Base-by-base conservation (phyloP, 176 grass and related monocot species). In the Metroxylon sagu region DNA sequence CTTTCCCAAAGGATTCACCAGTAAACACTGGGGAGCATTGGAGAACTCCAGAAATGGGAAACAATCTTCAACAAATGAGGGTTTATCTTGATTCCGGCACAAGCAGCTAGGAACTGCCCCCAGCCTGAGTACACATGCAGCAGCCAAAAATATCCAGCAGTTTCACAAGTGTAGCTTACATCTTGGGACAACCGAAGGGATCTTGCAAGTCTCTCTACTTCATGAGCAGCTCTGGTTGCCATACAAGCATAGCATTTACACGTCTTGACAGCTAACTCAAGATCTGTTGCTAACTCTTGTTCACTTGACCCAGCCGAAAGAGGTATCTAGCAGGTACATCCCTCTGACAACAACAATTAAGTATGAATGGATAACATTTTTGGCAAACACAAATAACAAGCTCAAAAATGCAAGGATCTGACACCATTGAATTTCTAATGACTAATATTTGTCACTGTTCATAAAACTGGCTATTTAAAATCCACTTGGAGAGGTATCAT, bases 301-400 rank as follows among this genome's bases (percentile, higher is more conserved):
- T 97, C 93, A n/a, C 93, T 58, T 97, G 87, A 88, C 87, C 93
- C 64, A 97, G 80, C 55, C 93, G 83, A 68, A 97, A 87, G 74
- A 97, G 87, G 70, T 97, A 97, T 75, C 93, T 88, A 60, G 93
- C 93, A 56, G 93, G 93, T 51, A 97, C 93, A 80, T 97, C 93
- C 71, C 87, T 97, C 93, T 92, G 72, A 68, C 57, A 78, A 23
- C 30, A 73, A 69, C 26, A 70, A 65, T 3, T 21, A 27, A 60
- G 48, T 70, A 52, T 62, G 49, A 62, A 25, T 8, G 15, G 50
- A 72, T 16, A 6, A 19, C 18, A 2, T 16, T n/a, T 54, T 14
- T 31, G n/a, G 6, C 12, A 2, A 25, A 23, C 1, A 25, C 50
- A 52, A 60, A 60, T 52, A 8, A 19, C 7, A 60, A 6, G 16